Evolutionary conservation across 495 filamentous ascomycete species (phyloP).

Genomic region (Ramalina intermedia): DNA sequence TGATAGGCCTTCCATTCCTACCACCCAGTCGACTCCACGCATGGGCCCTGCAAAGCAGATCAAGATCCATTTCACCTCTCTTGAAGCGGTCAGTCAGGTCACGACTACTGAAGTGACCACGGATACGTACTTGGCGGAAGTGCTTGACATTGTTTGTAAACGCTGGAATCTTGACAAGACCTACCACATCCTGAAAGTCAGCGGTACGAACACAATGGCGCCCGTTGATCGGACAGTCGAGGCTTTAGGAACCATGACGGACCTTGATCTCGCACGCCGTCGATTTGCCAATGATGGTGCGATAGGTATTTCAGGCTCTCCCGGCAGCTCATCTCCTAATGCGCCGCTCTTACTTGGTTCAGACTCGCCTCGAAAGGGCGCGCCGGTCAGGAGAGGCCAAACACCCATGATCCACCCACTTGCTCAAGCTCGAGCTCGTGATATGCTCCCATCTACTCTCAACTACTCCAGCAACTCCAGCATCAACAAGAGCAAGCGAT

Average conservation of each 20-base stretch:
- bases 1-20: constrained; percentile 43
- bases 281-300: constrained; percentile 70
- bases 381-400: constrained; percentile 8
- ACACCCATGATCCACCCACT: constrained; percentile 53
- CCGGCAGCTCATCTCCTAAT: constrained; percentile 69
- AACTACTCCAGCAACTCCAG: constrained; percentile 24
- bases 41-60: constrained; percentile 74
- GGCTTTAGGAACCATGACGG: constrained; percentile 66
- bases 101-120: constrained; percentile 74
- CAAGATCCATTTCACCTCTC: constrained; percentile 68
- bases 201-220: constrained; percentile 69
- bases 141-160: constrained; percentile 80
- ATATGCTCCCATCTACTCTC: constrained; percentile 45
- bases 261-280: constrained; percentile 78
- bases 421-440: constrained; percentile 39
- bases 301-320: constrained; percentile 61
- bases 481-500: constrained; percentile 59
- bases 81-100: constrained; percentile 42
- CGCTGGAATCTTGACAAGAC: constrained; percentile 82
- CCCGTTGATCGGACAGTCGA: constrained; percentile 79
- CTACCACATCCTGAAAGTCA: constrained; percentile 76
- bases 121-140: constrained; percentile 87
- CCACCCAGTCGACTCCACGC: constrained; percentile 46
- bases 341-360: constrained; percentile 49
- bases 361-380: constrained; percentile 18